These are phyloP conservation scores for Warburgia ugandensis DNA, from an alignment of 164 flowering plant genomes.

Conservation along the genomic window DNA sequence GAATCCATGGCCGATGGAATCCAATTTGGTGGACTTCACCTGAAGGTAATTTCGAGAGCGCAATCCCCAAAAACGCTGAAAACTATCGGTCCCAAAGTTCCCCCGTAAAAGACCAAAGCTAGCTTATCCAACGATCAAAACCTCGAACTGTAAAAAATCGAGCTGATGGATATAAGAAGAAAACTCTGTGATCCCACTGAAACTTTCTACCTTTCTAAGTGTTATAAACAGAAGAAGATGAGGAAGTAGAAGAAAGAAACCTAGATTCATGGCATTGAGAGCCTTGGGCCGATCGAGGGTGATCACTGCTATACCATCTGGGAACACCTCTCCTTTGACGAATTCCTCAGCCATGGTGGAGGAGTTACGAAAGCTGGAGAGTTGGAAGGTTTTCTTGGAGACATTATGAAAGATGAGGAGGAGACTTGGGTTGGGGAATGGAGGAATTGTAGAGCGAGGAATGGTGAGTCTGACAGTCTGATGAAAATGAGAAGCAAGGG, in stretches of 20 bases:
- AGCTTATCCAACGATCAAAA: too few species aligned
- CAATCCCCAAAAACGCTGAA: neutral
- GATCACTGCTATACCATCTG: conserved; percentile 84
- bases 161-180: too few species aligned
- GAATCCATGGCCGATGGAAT: too few species aligned
- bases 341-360: conserved; percentile 72
- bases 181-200: too few species aligned
- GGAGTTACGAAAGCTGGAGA: conserved; percentile 17
- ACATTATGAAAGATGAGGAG: neutral
- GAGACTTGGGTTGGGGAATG: neutral
- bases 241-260: conserved; percentile 18
- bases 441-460: neutral
- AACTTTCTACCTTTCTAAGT: too few species aligned
- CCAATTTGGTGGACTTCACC: too few species aligned
- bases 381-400: conserved; percentile 1
- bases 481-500: neutral
- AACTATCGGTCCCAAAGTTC: too few species aligned
- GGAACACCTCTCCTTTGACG: conserved; percentile 67
- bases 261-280: conserved; percentile 92
- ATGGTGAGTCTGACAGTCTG: neutral
- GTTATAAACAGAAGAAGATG: neutral
- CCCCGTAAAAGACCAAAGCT: too few species aligned
- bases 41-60: too few species aligned
- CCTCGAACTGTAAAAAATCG: too few species aligned
- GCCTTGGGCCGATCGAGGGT: conserved; percentile 96